Base-by-base conservation (phyloP, 768 basidiomycete genomes). In the Auriscalpium vulgare region DNA sequence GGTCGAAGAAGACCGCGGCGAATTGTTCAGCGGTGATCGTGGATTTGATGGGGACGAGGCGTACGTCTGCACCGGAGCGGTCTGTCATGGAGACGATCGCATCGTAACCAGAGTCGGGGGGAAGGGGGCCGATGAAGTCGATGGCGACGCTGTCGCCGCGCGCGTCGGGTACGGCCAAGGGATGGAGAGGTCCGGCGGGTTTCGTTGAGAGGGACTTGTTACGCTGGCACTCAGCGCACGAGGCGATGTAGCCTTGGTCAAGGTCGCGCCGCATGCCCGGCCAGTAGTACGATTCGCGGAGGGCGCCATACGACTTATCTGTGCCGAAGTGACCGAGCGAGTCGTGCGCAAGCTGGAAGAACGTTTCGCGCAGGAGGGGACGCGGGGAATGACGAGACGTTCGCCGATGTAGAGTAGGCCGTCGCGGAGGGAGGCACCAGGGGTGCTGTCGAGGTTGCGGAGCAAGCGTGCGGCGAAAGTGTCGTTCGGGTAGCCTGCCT, bases 201-300 rank as follows among this genome's bases (percentile, higher is more conserved):
- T 56, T 16, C 48, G 69, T 48, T 0, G 61, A 48, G 64, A 21
- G 21, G 2, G 21, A 21, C 21, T 21, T 21, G 21, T 21, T 21
- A 3, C 21, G 21, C 3, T 21, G 21, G 21, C 51, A 75, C 10
- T 14, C 65, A 36, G 17, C 63, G 51, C 67, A 69, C 5, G 53
- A 69, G 61, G 66, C 56, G 0, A 72, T 68, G 8, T 72, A 71
- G 19, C 58, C 45, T 0, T 46, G 9, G 45, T 66, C 68, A 0
- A 73, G 56, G 47, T 67, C 38, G 1, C 21, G 57, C 53, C 10
- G 63, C 71, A 72, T 72, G 17, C 68, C 62, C 62, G 45, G 53
- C 62, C 52, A 19, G 62, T 55, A 44, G 40, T 47, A 66, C 3
- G 29, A 8, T 45, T 36, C 7, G 17, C 55, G 23, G 0, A 59